These are phyloP conservation scores for Penstemon newberryi DNA, from an alignment of 257 asterid genomes.

Conservation along the genomic window DNA sequence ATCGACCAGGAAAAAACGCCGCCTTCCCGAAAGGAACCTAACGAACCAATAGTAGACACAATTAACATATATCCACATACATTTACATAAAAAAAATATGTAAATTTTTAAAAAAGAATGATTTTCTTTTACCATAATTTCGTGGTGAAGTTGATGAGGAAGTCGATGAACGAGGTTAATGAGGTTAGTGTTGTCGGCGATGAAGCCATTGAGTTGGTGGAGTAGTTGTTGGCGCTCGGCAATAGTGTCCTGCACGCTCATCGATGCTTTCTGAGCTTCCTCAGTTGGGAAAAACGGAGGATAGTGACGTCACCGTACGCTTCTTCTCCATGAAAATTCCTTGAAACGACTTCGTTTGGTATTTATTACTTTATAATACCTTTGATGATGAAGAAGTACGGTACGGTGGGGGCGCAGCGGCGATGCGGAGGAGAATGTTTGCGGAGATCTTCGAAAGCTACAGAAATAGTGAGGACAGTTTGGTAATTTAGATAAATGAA, in stretches of 20 bases:
- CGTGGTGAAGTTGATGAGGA: constrained; percentile 78
- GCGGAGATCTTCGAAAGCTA: too few species aligned
- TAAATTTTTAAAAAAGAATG: neutral
- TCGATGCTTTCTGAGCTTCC: constrained; percentile 76
- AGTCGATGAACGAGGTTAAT: constrained; percentile 73
- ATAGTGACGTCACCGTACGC: constrained; percentile 63
- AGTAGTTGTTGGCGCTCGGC: constrained; percentile 56
- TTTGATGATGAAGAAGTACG: too few species aligned
- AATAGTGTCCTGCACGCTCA: constrained; percentile 59
- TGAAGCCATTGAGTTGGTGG: constrained; percentile 52
- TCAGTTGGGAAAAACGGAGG: constrained; percentile 59
- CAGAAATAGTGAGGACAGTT: too few species aligned
- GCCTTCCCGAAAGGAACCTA: constrained; percentile 95
- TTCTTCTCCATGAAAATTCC: constrained; percentile 45
- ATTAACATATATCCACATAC: neutral
- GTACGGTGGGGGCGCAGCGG: too few species aligned
- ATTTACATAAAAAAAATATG: neutral
- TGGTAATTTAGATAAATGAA: too few species aligned
- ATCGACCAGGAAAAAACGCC: constrained; percentile 83
- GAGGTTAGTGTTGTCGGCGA: constrained; percentile 55
- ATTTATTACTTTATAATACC: too few species aligned
- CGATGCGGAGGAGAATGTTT: too few species aligned
- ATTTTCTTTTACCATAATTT: constrained; percentile 55
- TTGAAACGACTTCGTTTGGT: too few species aligned
- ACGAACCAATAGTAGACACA: neutral